Percentiles rank a stretch among this genome's conserved stretches.
Evolutionary conservation across 768 basidiomycete species (phyloP).

Genomic region (Trametes cingulata): DNA sequence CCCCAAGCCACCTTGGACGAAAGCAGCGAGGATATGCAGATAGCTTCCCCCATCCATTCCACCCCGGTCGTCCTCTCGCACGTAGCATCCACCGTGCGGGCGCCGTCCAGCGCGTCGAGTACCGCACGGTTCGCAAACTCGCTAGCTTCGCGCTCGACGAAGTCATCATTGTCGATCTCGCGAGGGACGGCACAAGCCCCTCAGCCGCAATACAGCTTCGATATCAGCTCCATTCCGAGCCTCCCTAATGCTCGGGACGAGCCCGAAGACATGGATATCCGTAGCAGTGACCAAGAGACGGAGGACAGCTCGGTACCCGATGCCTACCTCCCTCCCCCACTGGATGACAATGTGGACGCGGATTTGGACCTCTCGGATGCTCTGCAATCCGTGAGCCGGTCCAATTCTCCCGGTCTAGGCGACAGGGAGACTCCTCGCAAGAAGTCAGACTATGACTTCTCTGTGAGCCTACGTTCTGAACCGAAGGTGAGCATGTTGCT

Average conservation of each 20-base stretch:
- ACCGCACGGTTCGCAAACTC: slow-evolving; percentile 54
- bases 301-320: slow-evolving; percentile 28
- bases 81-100: slow-evolving; percentile 49
- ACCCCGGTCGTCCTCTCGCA: slow-evolving; percentile 48
- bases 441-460: slow-evolving; percentile 34
- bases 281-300: slow-evolving; percentile 30
- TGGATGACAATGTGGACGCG: slow-evolving; percentile 21
- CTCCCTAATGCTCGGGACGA: slow-evolving; percentile 22
- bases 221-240: slow-evolving; percentile 35
- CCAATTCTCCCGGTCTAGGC: slow-evolving; percentile 24
- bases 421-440: slow-evolving; percentile 25
- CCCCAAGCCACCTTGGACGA: slow-evolving; percentile 43
- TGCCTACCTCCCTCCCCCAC: slow-evolving; percentile 23
- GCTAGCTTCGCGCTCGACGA: slow-evolving; percentile 46
- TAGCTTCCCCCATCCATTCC: slow-evolving; percentile 62
- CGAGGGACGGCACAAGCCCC: slow-evolving; percentile 5
- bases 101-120: slow-evolving; percentile 54
- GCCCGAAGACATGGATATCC: slow-evolving; percentile 23
- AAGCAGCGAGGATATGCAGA: slow-evolving; percentile 45
- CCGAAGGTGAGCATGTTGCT: slow-evolving; percentile 27
- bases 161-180: slow-evolving; percentile 37
- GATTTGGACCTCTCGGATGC: slow-evolving; percentile 32
- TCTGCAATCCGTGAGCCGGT: slow-evolving; percentile 30
- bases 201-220: slow-evolving; percentile 31
- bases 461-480: slow-evolving; percentile 35